Percentiles rank a stretch among this genome's conserved stretches.
Evolutionary conservation across 805 yeast genomes (phyloP).

Genomic region (Metschnikowia arizonensis): DNA sequence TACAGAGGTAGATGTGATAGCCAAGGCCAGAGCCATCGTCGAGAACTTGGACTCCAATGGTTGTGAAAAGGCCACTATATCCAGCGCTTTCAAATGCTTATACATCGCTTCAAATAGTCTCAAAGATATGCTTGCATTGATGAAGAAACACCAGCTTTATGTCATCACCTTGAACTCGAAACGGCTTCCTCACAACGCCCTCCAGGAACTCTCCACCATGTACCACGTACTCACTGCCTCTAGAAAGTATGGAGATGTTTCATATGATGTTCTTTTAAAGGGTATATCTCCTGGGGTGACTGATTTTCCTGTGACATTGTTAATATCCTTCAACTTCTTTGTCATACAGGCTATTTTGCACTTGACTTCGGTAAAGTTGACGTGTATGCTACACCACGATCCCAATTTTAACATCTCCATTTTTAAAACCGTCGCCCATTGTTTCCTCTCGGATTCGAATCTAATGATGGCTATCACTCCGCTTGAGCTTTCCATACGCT

Average conservation of each 20-base stretch:
- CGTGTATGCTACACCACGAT: slow-evolving; percentile 4
- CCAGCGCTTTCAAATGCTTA: slow-evolving; percentile 14
- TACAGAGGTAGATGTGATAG: background rate
- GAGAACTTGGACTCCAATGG: background rate
- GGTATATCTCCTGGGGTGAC: slow-evolving; percentile 4
- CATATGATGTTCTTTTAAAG: slow-evolving; percentile 6
- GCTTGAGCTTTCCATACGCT: slow-evolving; percentile 2
- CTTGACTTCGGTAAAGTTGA: slow-evolving; percentile 10
- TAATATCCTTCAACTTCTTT: slow-evolving; percentile 15
- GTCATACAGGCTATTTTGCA: slow-evolving; percentile 17
- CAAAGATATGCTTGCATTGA: slow-evolving; percentile 1
- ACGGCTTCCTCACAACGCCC: slow-evolving; percentile 7
- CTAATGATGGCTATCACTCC: slow-evolving; percentile 6
- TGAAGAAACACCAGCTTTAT: slow-evolving; percentile 14
- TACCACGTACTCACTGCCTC: slow-evolving; percentile 9
- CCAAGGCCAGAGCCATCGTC: slow-evolving; percentile 3
- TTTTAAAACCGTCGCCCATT: slow-evolving; percentile 10
- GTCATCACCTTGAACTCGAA: slow-evolving; percentile 11
- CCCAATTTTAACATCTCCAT: background rate
- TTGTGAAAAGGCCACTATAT: background rate
- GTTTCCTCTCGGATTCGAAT: slow-evolving; percentile 9
- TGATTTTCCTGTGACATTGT: slow-evolving; percentile 2
- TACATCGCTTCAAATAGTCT: slow-evolving; percentile 2
- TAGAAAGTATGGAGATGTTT: background rate
- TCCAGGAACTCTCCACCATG: slow-evolving; percentile 14